phyloP scores from a whole-genome alignment of 805 yeast genomes.

The Teunomyces gatunensis region DNA sequence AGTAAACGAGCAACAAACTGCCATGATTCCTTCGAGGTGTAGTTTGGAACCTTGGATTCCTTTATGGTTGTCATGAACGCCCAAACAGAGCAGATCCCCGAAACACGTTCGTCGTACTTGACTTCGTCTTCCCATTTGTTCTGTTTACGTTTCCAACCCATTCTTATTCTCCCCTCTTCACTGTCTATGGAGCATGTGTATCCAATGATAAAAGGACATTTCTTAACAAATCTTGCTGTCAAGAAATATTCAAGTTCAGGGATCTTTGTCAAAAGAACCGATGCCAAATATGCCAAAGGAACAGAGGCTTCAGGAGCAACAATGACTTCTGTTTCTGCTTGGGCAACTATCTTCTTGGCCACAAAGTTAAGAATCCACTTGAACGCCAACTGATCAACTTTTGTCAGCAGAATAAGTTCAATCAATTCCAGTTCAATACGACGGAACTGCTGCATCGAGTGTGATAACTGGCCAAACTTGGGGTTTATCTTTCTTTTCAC shows the following conservation, averaged over 20 bases:
- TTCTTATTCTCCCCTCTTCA: conserved; percentile 72
- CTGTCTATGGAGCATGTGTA: conserved; percentile 73
- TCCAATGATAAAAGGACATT: conserved; percentile 88
- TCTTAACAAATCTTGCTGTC: conserved; percentile 81
- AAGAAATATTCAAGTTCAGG: conserved; percentile 55
- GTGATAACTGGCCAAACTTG: conserved; percentile 87
- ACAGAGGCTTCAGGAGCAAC: conserved; percentile 74
- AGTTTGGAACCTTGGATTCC: conserved; percentile 21
- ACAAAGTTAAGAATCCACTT: conserved; percentile 77
- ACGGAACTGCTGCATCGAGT: conserved; percentile 57
- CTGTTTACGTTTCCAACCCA: conserved; percentile 81
- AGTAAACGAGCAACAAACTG: conserved; percentile 65
- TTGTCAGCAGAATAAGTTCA: conserved; percentile 48
- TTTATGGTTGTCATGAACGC: conserved; percentile 58
- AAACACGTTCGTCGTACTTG: conserved; percentile 78
- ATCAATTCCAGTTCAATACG: conserved; percentile 51
- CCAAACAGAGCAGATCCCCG: conserved; percentile 83
- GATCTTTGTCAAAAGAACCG: conserved; percentile 46
- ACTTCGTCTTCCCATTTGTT: conserved; percentile 59
- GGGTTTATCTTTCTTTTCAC: conserved; percentile 79
- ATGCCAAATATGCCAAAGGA: conserved; percentile 71
- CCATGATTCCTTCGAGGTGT: conserved; percentile 50
- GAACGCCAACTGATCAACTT: conserved; percentile 50
- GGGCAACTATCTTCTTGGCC: conserved; percentile 82
- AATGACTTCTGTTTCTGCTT: conserved; percentile 89